Conservation (phyloP, 345 rosid genomes). For the Eucalyptus cladocalyx region DNA sequence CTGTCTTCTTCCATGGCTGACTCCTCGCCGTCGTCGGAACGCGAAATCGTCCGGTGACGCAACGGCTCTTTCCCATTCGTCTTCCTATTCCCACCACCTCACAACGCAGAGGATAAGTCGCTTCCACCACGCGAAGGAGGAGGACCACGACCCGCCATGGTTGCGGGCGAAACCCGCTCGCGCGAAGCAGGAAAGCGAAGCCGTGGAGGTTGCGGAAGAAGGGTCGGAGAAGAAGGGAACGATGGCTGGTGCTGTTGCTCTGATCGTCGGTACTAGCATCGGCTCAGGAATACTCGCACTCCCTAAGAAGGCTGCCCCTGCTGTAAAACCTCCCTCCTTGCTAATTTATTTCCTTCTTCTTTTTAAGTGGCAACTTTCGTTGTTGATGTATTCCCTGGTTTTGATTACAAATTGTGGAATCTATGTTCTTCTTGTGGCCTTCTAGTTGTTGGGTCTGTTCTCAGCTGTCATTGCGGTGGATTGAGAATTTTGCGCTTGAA, state of each 20-base stretch:
- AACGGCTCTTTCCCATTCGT: background rate
- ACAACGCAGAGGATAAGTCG: background rate
- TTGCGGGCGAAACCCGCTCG: background rate
- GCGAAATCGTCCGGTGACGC: background rate
- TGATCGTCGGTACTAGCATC: conserved; percentile 49
- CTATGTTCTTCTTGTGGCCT: background rate
- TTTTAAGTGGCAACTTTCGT: background rate
- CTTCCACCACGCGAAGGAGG: background rate
- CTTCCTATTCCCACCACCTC: background rate
- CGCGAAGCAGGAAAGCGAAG: background rate
- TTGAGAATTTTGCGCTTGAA: background rate
- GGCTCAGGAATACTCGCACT: conserved; percentile 60
- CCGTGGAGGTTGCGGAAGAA: background rate
- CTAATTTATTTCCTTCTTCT: background rate
- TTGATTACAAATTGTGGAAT: background rate
- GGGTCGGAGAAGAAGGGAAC: conserved; percentile 28
- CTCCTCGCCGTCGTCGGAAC: background rate
- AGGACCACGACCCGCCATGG: background rate
- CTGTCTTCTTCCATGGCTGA: background rate
- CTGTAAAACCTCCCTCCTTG: conserved; percentile 10
- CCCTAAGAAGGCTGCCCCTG: conserved; percentile 49
- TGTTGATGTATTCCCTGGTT: background rate
- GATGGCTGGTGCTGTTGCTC: conserved; percentile 45
- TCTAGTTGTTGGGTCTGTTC: background rate
- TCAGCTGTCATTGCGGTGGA: background rate